Conservation (phyloP, 164 flowering plant species). For the Magnolia kwangsiensis region DNA sequence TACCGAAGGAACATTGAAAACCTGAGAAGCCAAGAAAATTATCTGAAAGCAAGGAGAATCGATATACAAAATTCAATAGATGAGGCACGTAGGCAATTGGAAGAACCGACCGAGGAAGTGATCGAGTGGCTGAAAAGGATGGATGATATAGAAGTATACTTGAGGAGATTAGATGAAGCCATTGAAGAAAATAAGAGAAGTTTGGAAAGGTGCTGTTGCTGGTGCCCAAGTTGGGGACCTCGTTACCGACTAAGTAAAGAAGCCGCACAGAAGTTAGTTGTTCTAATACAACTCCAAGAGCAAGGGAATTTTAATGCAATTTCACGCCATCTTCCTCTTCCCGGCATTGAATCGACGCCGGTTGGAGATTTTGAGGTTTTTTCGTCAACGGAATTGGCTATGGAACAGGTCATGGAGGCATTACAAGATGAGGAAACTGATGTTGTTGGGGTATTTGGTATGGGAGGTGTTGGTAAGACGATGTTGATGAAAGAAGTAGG, state of each 20-base stretch:
- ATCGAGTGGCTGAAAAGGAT: background rate
- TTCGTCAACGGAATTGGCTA: background rate
- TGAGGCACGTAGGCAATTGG: background rate
- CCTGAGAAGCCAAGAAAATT: background rate
- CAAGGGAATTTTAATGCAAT: background rate
- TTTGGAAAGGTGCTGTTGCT: background rate
- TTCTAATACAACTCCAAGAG: background rate
- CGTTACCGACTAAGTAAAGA: background rate
- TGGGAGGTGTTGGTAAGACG: background rate
- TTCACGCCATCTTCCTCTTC: background rate
- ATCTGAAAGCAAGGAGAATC: background rate
- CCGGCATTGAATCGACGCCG: background rate
- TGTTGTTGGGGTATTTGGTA: background rate
- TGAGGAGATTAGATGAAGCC: background rate
- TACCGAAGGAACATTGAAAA: background rate
- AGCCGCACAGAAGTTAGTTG: background rate
- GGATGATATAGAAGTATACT: background rate
- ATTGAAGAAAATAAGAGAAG: background rate
- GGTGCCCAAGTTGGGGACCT: background rate
- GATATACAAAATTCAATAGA: background rate
- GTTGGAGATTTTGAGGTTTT: background rate
- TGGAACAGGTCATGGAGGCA: conserved; percentile 2
- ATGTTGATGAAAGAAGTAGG: background rate
- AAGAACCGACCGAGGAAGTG: conserved; percentile 2
- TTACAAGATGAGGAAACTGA: background rate